Evolutionary conservation across 2,329 filamentous ascomycete species (phyloP).

Genomic region (Ceratocystis cacaofunesta): DNA sequence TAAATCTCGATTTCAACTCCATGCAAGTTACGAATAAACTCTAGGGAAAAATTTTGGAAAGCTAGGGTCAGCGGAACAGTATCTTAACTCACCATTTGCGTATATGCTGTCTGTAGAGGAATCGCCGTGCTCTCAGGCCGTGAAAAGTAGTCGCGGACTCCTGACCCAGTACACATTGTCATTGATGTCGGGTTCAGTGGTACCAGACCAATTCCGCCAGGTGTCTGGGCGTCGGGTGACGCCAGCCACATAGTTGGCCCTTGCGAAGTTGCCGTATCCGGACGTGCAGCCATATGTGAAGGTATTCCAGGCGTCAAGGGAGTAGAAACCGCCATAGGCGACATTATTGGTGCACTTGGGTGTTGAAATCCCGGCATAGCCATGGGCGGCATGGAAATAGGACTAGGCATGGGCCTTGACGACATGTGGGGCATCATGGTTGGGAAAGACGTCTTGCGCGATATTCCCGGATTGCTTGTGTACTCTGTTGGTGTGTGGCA

Average conservation of each 20-base stretch:
- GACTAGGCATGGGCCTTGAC: background rate
- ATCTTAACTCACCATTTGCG: conserved; percentile 1
- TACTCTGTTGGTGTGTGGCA: background rate
- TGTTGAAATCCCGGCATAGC: background rate
- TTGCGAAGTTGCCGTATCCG: background rate
- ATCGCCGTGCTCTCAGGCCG: background rate
- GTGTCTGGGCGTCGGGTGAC: background rate
- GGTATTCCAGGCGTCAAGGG: background rate
- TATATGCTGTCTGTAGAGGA: background rate
- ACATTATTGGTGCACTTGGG: background rate
- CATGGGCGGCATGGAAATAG: conserved; percentile 1
- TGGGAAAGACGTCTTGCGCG: background rate
- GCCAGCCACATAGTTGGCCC: conserved; percentile 1
- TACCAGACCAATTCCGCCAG: background rate
- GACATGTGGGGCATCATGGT: background rate
- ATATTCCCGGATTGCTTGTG: background rate
- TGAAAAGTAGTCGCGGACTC: background rate
- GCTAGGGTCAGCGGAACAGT: background rate
- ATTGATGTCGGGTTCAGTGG: background rate
- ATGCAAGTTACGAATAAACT: background rate
- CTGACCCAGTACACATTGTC: background rate
- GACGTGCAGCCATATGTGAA: background rate
- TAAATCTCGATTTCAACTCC: background rate
- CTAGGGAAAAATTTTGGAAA: background rate
- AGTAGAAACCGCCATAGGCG: background rate